Evolutionary conservation across 495 filamentous ascomycete species (phyloP).

Genomic region (Hypomontagnella monticulosa): DNA sequence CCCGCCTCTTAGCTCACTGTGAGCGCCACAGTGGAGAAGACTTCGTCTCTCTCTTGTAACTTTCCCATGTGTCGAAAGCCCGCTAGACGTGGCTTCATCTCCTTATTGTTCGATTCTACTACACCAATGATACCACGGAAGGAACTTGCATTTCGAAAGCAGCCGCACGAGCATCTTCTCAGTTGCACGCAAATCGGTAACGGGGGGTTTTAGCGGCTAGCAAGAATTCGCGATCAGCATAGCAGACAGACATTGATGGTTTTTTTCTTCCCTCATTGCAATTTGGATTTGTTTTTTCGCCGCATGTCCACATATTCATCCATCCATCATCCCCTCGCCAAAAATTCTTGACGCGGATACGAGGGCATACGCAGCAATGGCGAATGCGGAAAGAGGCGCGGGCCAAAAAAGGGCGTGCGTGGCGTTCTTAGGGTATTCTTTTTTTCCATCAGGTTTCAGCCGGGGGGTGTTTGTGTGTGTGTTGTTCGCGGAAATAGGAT

Average conservation of each 20-base stretch:
- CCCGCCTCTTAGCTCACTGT: not conserved
- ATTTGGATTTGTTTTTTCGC: constrained; percentile 10
- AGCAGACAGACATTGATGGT: constrained; percentile 8
- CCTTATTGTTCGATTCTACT: constrained; percentile 31
- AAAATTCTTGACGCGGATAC: constrained; percentile 36
- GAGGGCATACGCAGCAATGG: constrained; percentile 38
- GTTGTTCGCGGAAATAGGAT: constrained; percentile 16
- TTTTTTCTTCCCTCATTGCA: constrained; percentile 27
- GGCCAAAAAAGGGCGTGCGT: constrained; percentile 17
- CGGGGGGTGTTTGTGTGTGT: not conserved
- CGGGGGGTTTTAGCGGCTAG: not conserved
- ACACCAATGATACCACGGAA: constrained; percentile 33
- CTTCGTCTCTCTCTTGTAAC: constrained; percentile 10
- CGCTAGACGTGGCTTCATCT: constrained; percentile 27
- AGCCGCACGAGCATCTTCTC: constrained; percentile 5
- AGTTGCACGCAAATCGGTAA: constrained; percentile 20
- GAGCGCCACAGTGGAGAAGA: constrained; percentile 11
- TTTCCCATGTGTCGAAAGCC: constrained; percentile 27
- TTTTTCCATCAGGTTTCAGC: constrained; percentile 20
- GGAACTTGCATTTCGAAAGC: constrained; percentile 20
- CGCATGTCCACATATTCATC: constrained; percentile 31
- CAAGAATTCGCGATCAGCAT: constrained; percentile 6
- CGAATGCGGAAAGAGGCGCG: constrained; percentile 21
- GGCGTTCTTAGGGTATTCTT: constrained; percentile 33
- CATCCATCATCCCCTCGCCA: not conserved